Conservation (phyloP, 257 asterid genomes). For the Handroanthus guayacan region DNA sequence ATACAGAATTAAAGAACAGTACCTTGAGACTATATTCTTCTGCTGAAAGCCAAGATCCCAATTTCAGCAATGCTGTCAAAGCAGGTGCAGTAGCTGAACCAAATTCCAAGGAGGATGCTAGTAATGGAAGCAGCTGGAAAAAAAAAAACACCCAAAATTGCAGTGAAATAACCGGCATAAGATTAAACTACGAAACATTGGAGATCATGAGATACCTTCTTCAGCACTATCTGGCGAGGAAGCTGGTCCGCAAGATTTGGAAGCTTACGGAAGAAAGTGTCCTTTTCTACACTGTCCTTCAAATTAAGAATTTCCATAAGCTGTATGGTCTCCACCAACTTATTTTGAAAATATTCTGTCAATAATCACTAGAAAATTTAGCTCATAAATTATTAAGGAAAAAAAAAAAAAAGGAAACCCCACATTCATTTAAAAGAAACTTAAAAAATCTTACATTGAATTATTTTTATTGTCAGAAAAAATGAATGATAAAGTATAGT, state of each 20-base stretch:
- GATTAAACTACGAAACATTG: slow-evolving; percentile 29
- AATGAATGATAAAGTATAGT: slow-evolving; percentile 1
- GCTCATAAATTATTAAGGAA: slow-evolving; percentile 24
- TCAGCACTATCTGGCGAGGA: slow-evolving; percentile 93
- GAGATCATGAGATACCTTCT: slow-evolving; percentile 64
- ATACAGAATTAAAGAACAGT: slow-evolving; percentile 32
- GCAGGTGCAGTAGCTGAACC: slow-evolving; percentile 99
- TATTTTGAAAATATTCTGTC: slow-evolving; percentile 97
- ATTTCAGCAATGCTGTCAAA: slow-evolving; percentile 86
- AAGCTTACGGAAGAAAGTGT: slow-evolving; percentile 93
- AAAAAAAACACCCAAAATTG: slow-evolving; percentile 24
- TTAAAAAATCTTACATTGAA: slow-evolving; percentile 13
- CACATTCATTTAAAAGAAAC: slow-evolving; percentile 9
- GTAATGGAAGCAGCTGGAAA: slow-evolving; percentile 87
- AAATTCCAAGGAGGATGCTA: slow-evolving; percentile 94
- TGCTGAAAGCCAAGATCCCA: slow-evolving; percentile 88
- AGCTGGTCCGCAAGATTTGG: slow-evolving; percentile 97
- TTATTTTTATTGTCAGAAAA: slow-evolving; percentile 15
- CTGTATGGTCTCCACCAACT: slow-evolving; percentile 95
- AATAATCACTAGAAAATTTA: slow-evolving; percentile 42
- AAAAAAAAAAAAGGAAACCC: neutral
- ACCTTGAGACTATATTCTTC: slow-evolving; percentile 91
- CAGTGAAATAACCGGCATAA: slow-evolving; percentile 30
- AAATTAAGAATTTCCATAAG: slow-evolving; percentile 97
- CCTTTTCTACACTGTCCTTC: slow-evolving; percentile 98